Evolutionary conservation across 495 filamentous ascomycete species (phyloP), one percentile per base, ranked within the genome.

Genomic region (Lophiostoma macrostomum): DNA sequence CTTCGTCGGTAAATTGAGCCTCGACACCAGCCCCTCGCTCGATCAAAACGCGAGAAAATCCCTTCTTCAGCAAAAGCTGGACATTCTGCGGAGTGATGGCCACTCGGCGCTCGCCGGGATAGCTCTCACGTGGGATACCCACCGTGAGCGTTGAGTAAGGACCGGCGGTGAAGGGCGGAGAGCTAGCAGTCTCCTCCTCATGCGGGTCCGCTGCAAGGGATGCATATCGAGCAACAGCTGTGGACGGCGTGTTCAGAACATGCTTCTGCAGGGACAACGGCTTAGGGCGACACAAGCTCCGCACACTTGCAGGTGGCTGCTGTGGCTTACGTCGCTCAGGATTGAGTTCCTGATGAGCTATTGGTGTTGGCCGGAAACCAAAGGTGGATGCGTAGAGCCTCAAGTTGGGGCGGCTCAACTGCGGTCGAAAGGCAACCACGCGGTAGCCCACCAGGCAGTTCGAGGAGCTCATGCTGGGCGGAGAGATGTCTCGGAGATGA

Each of bases 71-170:
- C 3, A 91, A 69, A 20, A 90, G 69, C 1, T 80, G 75, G 16
- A 87, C 86, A 74, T 90, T 91, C 54, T 85, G 82, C 5, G 87
- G 87, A 1, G 85, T 89, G 25, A 91, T 74, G 13, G 87, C 86
- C 16, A 91, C 87, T 22, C 87, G 86, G 19, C 82, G 81, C 69
- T 91, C 87, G 49, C 84, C 78, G 10, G 78, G 76, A 60, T 76
- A 85, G 12, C 74, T 84, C 65, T 91, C 87, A 34, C 77, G 79
- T 1, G 85, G 85, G 24, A 88, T 75, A 30, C 86, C 86, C 23
- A 91, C 78, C 4, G 80, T 82, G 41, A 90, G 74, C 6, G 80
- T 71, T 6, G 76, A 69, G 67, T 88, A 91, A 1, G 86, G 84
- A 1, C 74, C 80, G 7, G 79, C 78, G 7, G 75, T 58, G 37